Conservation (phyloP, 228 moss, liverwort and hornwort genomes). For the Sphagnum fallax region DNA sequence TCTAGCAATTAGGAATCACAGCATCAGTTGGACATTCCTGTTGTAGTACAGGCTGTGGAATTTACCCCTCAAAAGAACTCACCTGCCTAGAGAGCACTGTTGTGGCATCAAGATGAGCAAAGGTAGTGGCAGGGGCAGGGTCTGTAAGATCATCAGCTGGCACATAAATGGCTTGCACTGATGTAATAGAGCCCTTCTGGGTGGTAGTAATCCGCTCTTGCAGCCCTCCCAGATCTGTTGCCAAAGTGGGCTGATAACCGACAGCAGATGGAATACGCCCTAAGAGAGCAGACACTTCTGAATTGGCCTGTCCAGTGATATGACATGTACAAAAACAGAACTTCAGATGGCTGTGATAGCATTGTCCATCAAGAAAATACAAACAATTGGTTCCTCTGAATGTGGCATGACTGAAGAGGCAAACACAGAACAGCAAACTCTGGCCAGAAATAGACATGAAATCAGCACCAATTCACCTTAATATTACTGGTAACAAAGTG, state of each 20-base stretch:
- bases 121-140: constrained; percentile 95
- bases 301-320: constrained; percentile 54
- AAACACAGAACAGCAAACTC: too few species aligned
- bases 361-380: too few species aligned
- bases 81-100: constrained; percentile 86
- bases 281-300: constrained; percentile 92
- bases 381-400: too few species aligned
- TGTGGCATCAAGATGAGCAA: constrained; percentile 95
- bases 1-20: too few species aligned
- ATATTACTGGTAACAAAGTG: too few species aligned
- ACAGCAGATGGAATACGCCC: constrained; percentile 98
- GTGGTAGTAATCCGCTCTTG: constrained; percentile 98
- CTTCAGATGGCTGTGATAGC: neutral
- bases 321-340: neutral
- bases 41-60: neutral
- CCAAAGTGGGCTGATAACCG: constrained; percentile 94
- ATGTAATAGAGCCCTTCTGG: constrained; percentile 93
- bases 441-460: too few species aligned
- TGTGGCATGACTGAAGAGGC: too few species aligned
- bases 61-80: constrained; percentile 4
- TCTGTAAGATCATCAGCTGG: constrained; percentile 95
- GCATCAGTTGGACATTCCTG: neutral
- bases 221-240: constrained; percentile 91
- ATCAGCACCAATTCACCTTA: too few species aligned
- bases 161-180: constrained; percentile 96